phyloP scores from a whole-genome alignment of 1,284 basidiomycete species.

The Cutaneotrichosporon sp. region DNA sequence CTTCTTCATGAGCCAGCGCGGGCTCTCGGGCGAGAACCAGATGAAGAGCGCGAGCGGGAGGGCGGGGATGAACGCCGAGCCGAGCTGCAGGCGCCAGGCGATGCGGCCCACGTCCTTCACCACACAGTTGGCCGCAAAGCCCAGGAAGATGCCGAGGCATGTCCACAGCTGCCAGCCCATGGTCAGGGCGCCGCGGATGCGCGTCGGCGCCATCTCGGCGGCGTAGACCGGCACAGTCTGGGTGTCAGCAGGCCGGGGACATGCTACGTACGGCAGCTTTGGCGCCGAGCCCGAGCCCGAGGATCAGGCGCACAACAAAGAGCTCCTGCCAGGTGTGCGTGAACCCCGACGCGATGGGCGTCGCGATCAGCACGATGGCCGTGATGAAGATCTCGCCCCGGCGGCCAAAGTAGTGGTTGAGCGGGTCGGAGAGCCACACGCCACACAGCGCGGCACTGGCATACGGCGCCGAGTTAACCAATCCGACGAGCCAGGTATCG shows the following conservation, averaged over 20 bases:
- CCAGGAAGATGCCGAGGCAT: conserved; percentile 34
- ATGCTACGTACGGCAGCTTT: no score
- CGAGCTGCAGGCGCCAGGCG: conserved; percentile 57
- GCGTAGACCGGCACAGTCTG: conserved; percentile 57
- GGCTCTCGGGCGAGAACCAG: conserved; percentile 29
- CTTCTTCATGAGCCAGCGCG: conserved; percentile 39
- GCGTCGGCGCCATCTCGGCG: conserved; percentile 49
- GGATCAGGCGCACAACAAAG: conserved; percentile 51
- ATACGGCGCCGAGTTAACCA: conserved; percentile 56
- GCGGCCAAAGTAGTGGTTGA: conserved; percentile 64
- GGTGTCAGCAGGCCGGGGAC: no score
- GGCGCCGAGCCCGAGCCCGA: conserved; percentile 49
- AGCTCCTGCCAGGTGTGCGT: conserved; percentile 62
- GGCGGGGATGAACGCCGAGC: conserved; percentile 54
- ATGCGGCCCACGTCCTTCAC: conserved; percentile 30
- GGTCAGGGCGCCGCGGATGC: conserved; percentile 57
- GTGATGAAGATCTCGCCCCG: conserved; percentile 73
- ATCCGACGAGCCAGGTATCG: conserved; percentile 63
- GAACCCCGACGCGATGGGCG: conserved; percentile 56
- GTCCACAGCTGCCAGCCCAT: conserved; percentile 51
- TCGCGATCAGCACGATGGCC: conserved; percentile 54
- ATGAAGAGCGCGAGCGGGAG: conserved; percentile 25
- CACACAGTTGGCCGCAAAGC: conserved; percentile 28
- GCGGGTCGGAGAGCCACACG: conserved; percentile 69
- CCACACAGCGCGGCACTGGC: conserved; percentile 21